These are phyloP conservation scores for Selenicereus undatus DNA, from an alignment of 148 eudicot genomes.

Conservation along the genomic window DNA sequence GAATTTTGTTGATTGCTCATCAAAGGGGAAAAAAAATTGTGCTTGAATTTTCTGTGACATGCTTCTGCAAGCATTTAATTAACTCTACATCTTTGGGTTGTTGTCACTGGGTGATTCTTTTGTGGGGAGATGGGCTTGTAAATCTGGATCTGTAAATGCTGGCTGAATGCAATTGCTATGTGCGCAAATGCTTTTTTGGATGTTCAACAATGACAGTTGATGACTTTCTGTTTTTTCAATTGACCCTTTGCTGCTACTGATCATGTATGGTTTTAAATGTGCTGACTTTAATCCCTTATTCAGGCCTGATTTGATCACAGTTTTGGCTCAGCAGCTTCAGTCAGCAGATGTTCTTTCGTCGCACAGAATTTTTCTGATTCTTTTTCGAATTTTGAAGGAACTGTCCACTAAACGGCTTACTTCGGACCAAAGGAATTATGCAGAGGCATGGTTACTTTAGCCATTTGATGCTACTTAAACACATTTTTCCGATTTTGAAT, in stretches of 20 bases:
- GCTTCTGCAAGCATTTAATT: neutral
- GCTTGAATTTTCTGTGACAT: neutral
- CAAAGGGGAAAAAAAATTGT: neutral
- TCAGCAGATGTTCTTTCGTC: slow-evolving; percentile 78
- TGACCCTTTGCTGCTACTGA: neutral
- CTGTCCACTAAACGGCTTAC: slow-evolving; percentile 87
- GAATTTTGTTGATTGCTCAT: neutral
- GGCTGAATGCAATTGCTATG: slow-evolving; percentile 4
- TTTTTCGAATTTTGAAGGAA: slow-evolving; percentile 87
- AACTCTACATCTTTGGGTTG: neutral
- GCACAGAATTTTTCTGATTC: slow-evolving; percentile 89
- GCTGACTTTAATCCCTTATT: slow-evolving; percentile 27
- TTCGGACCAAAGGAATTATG: slow-evolving; percentile 78
- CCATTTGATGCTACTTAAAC: slow-evolving; percentile 3
- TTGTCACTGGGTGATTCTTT: neutral
- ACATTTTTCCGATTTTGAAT: slow-evolving; percentile 7
- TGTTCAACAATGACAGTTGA: neutral
- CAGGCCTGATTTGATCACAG: slow-evolving; percentile 86
- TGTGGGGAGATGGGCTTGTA: neutral
- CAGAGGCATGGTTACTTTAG: slow-evolving; percentile 54
- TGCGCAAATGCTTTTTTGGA: neutral
- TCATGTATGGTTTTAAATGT: neutral
- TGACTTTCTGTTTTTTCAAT: neutral
- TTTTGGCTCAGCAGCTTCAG: slow-evolving; percentile 87
- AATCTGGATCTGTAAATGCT: neutral